A percentile compares a stretch with the other conserved stretches of the same genome.
Conservation (phyloP, 2,329 filamentous ascomycete genomes). For the Fusarium chaquense region DNA sequence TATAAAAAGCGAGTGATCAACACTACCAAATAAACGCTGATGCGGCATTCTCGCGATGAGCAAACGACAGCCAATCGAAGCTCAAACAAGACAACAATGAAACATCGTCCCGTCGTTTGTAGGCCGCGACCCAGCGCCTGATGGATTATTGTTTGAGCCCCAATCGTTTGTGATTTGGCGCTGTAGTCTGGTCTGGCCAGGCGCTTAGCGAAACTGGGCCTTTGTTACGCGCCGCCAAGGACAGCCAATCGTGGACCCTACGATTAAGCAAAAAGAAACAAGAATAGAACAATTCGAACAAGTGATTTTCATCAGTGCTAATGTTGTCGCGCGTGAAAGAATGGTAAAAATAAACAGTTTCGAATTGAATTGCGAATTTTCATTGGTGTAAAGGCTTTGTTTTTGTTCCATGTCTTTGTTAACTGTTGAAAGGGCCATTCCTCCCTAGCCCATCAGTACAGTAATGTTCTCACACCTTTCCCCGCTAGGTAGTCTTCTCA, state of each 20-base stretch:
- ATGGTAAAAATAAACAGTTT: slow-evolving; percentile 7
- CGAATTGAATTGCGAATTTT: neutral
- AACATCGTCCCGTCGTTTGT: slow-evolving; percentile 5
- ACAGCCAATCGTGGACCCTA: slow-evolving; percentile 21
- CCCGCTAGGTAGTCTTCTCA: too few species aligned
- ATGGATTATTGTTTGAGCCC: slow-evolving; percentile 11
- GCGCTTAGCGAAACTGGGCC: slow-evolving; percentile 46
- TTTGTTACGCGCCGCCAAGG: slow-evolving; percentile 24
- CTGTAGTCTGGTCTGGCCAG: slow-evolving; percentile 14
- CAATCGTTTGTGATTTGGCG: slow-evolving; percentile 42
- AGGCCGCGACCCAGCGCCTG: slow-evolving; percentile 33
- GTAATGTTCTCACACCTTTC: too few species aligned
- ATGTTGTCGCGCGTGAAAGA: neutral
- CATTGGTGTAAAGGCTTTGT: neutral
- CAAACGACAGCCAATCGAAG: slow-evolving; percentile 36
- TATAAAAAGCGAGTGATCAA: slow-evolving; percentile 24
- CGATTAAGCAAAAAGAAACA: slow-evolving; percentile 21
- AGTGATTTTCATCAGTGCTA: neutral
- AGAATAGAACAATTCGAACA: slow-evolving; percentile 25
- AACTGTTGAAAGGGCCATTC: neutral
- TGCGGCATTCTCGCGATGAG: neutral
- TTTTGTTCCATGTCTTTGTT: neutral
- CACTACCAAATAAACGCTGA: slow-evolving; percentile 12
- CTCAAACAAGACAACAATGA: slow-evolving; percentile 9
- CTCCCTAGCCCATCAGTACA: too few species aligned